Conservation (phyloP, 371 early-diverging fungal genomes). For the Apophysomyces ossiformis region DNA sequence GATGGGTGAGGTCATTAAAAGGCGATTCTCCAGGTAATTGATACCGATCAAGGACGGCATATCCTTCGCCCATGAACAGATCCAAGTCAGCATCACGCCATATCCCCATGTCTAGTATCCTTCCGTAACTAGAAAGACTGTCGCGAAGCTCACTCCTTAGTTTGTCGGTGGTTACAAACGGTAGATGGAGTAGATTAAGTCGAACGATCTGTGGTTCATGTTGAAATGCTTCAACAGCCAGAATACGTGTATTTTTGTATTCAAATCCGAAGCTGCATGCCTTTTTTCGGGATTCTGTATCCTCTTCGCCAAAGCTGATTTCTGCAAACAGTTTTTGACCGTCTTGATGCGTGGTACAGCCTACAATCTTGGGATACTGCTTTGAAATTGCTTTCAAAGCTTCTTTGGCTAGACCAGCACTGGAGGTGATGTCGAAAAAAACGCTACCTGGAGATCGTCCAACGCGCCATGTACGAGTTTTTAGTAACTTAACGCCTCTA, state of each 20-base stretch:
- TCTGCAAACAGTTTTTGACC: not conserved
- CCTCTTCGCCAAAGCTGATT: not conserved
- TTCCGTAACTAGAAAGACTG: not conserved
- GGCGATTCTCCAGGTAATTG: not conserved
- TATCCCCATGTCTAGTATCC: not conserved
- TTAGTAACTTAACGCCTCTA: not conserved
- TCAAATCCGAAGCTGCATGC: not conserved
- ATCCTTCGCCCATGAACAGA: not conserved
- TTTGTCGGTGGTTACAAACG: not conserved
- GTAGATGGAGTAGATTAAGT: not conserved
- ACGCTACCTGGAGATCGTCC: not conserved
- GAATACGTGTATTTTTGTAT: not conserved
- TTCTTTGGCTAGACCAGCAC: not conserved
- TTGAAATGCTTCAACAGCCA: not conserved
- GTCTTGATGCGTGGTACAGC: not conserved
- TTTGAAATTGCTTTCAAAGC: not conserved
- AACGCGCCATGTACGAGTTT: not conserved
- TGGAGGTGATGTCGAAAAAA: not conserved
- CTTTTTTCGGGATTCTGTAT: not conserved
- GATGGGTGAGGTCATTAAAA: not conserved
- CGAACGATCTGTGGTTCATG: not conserved
- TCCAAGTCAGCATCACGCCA: not conserved
- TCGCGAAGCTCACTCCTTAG: not conserved
- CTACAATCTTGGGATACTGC: not conserved
- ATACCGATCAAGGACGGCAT: not conserved